phyloP scores from a whole-genome alignment of 129 eudicot species.

The Cynara cardunculus region DNA sequence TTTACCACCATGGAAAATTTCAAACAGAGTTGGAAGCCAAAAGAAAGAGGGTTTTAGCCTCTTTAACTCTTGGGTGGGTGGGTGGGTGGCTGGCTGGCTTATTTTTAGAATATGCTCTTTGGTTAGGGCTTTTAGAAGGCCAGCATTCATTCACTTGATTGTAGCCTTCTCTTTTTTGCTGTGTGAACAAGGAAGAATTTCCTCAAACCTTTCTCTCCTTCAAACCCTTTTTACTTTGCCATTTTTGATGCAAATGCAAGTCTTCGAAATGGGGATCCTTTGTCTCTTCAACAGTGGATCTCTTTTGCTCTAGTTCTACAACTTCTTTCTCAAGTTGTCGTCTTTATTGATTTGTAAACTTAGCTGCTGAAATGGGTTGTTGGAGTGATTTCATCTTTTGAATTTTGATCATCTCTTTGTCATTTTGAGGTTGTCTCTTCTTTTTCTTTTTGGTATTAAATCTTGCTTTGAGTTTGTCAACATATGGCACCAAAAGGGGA shows the following conservation, averaged over 20 bases:
- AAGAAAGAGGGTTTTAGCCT: not conserved
- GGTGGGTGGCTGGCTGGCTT: not conserved
- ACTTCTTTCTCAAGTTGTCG: not conserved
- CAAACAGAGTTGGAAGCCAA: not conserved
- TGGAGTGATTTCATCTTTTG: not conserved
- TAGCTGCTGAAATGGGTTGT: not conserved
- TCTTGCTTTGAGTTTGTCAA: not conserved
- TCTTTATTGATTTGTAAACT: not conserved
- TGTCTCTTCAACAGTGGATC: conserved; percentile 14
- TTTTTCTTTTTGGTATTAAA: not conserved
- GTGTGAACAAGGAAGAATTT: not conserved
- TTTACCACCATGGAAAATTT: not conserved
- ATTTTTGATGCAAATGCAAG: conserved; percentile 3
- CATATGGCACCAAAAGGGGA: conserved; percentile 8
- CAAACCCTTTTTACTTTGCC: not conserved
- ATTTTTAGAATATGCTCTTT: conserved; percentile 6
- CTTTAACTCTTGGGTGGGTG: not conserved
- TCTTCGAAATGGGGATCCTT: not conserved
- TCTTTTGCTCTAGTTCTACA: conserved; percentile 3
- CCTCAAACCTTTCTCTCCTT: not conserved
- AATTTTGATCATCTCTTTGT: not conserved
- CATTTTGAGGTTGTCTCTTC: not conserved
- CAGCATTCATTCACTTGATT: not conserved
- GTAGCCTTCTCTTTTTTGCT: not conserved
- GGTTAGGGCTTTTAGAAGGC: not conserved